These are phyloP conservation scores for Lasiodiplodia gonubiensis DNA, from an alignment of 2,329 filamentous ascomycete genomes.

Conservation along the genomic window DNA sequence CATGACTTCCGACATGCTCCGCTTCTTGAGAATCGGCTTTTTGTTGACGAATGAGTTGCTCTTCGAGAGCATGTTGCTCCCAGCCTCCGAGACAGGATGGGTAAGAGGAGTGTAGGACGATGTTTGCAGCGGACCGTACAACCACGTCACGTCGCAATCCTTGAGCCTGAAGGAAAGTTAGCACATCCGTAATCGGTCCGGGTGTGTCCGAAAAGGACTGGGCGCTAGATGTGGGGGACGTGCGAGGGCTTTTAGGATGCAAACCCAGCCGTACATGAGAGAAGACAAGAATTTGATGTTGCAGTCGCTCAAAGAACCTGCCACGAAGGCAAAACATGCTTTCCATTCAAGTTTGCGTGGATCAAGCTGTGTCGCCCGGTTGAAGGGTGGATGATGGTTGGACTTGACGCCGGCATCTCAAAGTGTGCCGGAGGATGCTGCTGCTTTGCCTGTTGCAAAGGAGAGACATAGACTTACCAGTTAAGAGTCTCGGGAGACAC, in stretches of 20 bases:
- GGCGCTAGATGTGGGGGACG: background rate
- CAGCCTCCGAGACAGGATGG: constrained; percentile 55
- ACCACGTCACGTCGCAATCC: constrained; percentile 95
- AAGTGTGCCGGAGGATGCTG: background rate
- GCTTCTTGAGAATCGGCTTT: constrained; percentile 95
- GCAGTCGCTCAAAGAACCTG: background rate
- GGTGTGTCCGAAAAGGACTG: background rate
- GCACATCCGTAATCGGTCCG: constrained; percentile 29
- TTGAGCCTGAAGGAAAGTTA: constrained; percentile 73
- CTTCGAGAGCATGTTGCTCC: constrained; percentile 64
- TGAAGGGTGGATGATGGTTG: background rate
- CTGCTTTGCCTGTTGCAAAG: background rate
- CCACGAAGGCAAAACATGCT: background rate
- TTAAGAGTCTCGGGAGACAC: constrained; percentile 91
- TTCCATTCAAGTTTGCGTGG: background rate
- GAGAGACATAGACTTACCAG: constrained; percentile 67
- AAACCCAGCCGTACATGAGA: constrained; percentile 7
- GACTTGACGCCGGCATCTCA: background rate
- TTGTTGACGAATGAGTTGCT: constrained; percentile 74
- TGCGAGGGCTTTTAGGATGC: background rate
- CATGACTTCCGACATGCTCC: constrained; percentile 95
- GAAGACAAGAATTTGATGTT: constrained; percentile 27
- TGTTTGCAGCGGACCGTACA: constrained; percentile 90
- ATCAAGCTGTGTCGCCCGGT: background rate
- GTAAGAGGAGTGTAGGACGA: constrained; percentile 63